These are phyloP conservation scores for Penicillium sp. DNA, from an alignment of 2,329 filamentous ascomycete genomes.

Conservation along the genomic window DNA sequence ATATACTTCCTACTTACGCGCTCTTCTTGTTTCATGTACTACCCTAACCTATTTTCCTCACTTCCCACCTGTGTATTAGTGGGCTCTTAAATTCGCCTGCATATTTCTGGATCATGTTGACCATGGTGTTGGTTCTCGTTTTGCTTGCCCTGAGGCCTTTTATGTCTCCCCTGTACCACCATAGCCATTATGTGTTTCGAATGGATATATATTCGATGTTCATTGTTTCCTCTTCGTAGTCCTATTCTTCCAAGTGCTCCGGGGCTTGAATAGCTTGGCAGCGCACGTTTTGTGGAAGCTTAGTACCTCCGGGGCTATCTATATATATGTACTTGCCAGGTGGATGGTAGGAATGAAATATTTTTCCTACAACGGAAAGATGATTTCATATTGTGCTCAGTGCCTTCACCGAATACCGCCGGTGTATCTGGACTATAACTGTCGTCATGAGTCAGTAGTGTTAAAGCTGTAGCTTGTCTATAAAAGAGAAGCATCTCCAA, in stretches of 20 bases:
- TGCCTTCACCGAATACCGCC: no score
- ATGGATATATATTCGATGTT: constrained; percentile 20
- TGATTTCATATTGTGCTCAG: no score
- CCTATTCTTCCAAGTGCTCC: neutral
- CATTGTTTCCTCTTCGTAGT: neutral
- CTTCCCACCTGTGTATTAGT: constrained; percentile 38
- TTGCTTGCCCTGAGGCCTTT: constrained; percentile 18
- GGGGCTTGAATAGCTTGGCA: neutral
- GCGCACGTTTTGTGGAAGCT: neutral
- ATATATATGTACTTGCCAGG: neutral
- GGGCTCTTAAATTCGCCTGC: constrained; percentile 30
- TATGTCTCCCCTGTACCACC: constrained; percentile 24
- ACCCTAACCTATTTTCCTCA: constrained; percentile 7
- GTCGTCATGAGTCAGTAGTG: neutral
- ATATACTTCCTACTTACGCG: constrained; percentile 8
- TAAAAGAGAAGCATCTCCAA: neutral
- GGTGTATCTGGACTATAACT: neutral
- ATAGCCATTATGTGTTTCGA: constrained; percentile 29
- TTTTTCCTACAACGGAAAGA: no score
- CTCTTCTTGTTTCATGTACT: constrained; percentile 23
- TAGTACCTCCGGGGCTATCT: neutral
- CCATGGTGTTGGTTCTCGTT: constrained; percentile 30
- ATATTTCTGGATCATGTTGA: constrained; percentile 28
- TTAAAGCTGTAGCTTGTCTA: neutral
- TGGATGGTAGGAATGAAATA: no score